These are phyloP conservation scores for Inga leiocalycina DNA, from an alignment of 306 rosid genomes.

Conservation along the genomic window DNA sequence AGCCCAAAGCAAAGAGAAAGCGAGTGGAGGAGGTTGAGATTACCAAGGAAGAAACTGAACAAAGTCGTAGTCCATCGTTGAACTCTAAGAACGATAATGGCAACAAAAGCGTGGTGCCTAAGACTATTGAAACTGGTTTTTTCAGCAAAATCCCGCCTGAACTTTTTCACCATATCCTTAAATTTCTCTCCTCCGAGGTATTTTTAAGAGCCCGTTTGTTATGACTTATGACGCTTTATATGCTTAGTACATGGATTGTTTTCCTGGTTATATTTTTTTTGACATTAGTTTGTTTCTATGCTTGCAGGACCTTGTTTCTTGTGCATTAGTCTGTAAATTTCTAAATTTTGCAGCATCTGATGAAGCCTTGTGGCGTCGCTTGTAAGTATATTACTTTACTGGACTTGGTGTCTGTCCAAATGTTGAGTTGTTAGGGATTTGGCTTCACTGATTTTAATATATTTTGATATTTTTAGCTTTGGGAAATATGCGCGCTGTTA, in stretches of 20 bases:
- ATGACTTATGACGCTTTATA: neutral
- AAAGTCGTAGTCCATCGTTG: conserved; percentile 29
- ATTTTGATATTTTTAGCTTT: conserved; percentile 23
- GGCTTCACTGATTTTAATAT: conserved; percentile 1
- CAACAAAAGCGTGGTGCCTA: conserved; percentile 30
- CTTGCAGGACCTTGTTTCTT: conserved; percentile 81
- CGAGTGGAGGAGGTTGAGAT: conserved; percentile 14
- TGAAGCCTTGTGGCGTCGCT: conserved; percentile 92
- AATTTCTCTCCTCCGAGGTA: conserved; percentile 91
- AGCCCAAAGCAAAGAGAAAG: conserved; percentile 43
- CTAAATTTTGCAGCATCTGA: conserved; percentile 84
- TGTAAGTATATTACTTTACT: conserved; percentile 55
- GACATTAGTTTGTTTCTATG: conserved; percentile 16
- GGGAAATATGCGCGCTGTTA: neutral
- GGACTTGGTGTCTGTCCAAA: conserved; percentile 13
- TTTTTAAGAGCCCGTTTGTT: neutral
- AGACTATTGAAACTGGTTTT: conserved; percentile 69
- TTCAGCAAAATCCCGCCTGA: conserved; percentile 82
- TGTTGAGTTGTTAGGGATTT: conserved; percentile 12
- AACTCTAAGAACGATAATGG: conserved; percentile 29
- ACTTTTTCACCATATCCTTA: conserved; percentile 79
- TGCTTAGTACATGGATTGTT: neutral
- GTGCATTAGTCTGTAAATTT: conserved; percentile 80
- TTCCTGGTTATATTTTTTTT: conserved; percentile 23
- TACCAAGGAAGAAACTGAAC: neutral